These are phyloP conservation scores for Acanthamoeba culbertsoni DNA, from an alignment of 208 protist species.

Conservation along the genomic window DNA sequence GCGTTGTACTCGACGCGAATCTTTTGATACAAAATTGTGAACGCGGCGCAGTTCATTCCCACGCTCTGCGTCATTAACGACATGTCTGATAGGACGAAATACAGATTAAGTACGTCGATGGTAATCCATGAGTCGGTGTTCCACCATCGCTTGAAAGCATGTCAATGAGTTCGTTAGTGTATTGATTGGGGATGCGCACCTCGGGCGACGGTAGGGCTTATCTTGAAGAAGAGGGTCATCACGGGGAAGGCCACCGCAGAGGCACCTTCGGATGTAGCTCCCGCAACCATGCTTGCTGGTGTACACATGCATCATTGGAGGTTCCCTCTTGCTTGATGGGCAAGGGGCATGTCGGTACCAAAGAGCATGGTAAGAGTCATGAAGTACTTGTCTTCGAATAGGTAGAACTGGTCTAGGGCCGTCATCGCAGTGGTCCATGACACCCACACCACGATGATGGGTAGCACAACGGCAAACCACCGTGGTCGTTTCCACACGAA, in stretches of 20 bases:
- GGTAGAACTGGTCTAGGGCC: neutral
- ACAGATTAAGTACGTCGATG: neutral
- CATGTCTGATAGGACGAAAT: slow-evolving; percentile 17
- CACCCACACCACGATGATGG: slow-evolving; percentile 43
- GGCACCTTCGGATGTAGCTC: slow-evolving; percentile 58
- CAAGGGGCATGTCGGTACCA: neutral
- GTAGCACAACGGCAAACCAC: slow-evolving; percentile 23
- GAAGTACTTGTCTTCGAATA: slow-evolving; percentile 54
- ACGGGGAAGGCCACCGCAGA: slow-evolving; percentile 56
- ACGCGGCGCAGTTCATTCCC: slow-evolving; percentile 60
- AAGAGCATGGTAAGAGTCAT: slow-evolving; percentile 63
- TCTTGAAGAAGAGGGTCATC: slow-evolving; percentile 61
- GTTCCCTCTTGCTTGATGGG: neutral
- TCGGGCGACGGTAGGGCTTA: neutral
- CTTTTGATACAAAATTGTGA: slow-evolving; percentile 64
- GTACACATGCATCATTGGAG: neutral
- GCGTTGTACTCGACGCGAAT: slow-evolving; percentile 25
- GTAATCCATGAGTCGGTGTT: neutral
- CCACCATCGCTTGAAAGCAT: neutral
- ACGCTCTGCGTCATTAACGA: slow-evolving; percentile 67
- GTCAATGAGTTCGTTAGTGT: neutral
- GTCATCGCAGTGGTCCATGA: slow-evolving; percentile 1
- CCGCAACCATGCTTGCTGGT: slow-evolving; percentile 60
- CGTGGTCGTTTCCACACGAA: slow-evolving; percentile 24
- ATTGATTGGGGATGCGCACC: too few species aligned